Evolutionary conservation across 495 filamentous ascomycete genomes (phyloP).

Genomic region (Penicillium egyptiacum): DNA sequence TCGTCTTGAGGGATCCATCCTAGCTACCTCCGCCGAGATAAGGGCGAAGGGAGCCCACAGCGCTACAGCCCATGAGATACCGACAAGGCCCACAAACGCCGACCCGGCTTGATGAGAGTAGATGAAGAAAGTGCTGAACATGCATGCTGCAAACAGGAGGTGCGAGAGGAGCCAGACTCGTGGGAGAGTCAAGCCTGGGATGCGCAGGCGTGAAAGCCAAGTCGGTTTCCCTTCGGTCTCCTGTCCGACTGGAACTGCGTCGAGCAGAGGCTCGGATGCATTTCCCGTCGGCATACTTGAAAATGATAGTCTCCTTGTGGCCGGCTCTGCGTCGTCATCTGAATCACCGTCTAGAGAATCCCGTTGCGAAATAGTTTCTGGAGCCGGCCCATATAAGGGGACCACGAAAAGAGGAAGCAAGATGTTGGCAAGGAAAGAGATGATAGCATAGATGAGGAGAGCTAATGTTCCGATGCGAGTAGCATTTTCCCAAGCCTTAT

Average conservation of each 20-base stretch:
- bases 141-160: constrained; percentile 71
- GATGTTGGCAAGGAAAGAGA: constrained; percentile 74
- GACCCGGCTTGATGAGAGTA: constrained; percentile 64
- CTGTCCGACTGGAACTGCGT: constrained; percentile 10
- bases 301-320: constrained; percentile 30
- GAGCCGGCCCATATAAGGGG: constrained; percentile 58
- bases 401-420: constrained; percentile 79
- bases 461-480: constrained; percentile 83
- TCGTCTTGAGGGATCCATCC: constrained; percentile 69
- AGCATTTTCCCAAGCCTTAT: constrained; percentile 75
- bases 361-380: constrained; percentile 6
- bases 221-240: constrained; percentile 18
- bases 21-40: constrained; percentile 81
- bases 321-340: constrained; percentile 25
- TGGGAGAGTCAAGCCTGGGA: constrained; percentile 78
- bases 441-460: constrained; percentile 81
- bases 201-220: constrained; percentile 60
- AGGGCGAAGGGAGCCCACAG: constrained; percentile 92
- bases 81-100: constrained; percentile 71
- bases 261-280: constrained; percentile 33
- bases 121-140: constrained; percentile 80
- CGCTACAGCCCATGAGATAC: constrained; percentile 85
- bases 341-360: constrained; percentile 2
- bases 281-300: constrained; percentile 31
- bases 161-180: constrained; percentile 83